A percentile compares a stretch with the other conserved stretches of the same genome.
These are phyloP conservation scores for Cucurbita pepo DNA, from an alignment of 306 rosid genomes.

Conservation along the genomic window DNA sequence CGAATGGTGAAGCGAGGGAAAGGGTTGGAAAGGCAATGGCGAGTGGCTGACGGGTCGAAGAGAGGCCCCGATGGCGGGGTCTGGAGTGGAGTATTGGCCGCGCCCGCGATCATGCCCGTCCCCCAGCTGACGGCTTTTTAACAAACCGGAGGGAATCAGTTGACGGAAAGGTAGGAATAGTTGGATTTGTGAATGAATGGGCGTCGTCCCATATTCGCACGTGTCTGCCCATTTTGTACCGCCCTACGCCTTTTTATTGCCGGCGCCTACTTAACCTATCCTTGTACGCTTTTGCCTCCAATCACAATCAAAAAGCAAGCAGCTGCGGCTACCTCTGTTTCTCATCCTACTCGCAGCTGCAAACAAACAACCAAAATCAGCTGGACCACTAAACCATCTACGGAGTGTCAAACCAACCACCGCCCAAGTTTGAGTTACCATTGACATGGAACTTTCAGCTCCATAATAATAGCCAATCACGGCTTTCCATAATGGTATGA, in stretches of 20 bases:
- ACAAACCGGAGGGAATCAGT: background rate
- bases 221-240: background rate
- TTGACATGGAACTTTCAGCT: constrained; percentile 55
- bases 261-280: background rate
- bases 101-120: constrained; percentile 20
- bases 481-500: no score
- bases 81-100: constrained; percentile 11
- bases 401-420: constrained; percentile 53
- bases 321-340: constrained; percentile 4
- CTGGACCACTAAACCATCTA: constrained; percentile 48
- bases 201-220: background rate
- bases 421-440: constrained; percentile 54
- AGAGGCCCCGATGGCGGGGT: constrained; percentile 9
- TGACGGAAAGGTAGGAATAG: background rate
- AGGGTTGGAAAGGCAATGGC: background rate
- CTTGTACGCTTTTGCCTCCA: no score
- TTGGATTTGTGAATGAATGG: background rate
- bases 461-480: no score
- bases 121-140: background rate
- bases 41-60: background rate
- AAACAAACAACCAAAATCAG: background rate
- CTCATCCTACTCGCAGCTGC: constrained; percentile 12
- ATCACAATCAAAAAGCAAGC: constrained; percentile 19
- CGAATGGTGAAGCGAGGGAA: constrained; percentile 9
- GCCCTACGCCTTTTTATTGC: background rate